Evolutionary conservation across 331 rosid genomes (phyloP), one percentile per base, ranked within the genome.

Genomic region (Erythrophleum ivorense): DNA sequence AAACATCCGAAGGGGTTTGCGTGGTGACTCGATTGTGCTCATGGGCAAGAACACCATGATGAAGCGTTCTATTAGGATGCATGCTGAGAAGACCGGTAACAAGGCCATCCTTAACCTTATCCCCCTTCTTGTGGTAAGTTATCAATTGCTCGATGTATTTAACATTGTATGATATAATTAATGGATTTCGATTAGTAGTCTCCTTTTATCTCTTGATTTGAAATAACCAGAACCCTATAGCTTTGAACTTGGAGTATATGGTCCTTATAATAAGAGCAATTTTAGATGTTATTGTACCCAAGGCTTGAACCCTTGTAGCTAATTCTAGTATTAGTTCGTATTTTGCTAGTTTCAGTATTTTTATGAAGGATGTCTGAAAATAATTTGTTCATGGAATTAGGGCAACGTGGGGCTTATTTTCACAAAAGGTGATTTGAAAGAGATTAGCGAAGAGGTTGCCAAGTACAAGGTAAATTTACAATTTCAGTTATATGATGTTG

Each of bases 11-110:
- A 78, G 87, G 79, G 91, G 94, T 48, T 91, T 94, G 2, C 89
- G 94, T 6, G 91, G 89, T 1, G 96, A 94, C 52, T 94, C 98
- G 0, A 60, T 87, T 13, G 97, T 94, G 7, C 93, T 94, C 11
- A 94, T 89, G 98, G 98, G 98, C 0, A 94, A 94, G 84, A 94
- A 94, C 83, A 89, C 96, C n/a, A 86, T 94, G 94, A 92, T 94
- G 98, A 92, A 91, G 88, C 85, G 97, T 8, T 70, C 92, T 3
- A 54, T 94, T 15, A 86, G 88, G 53, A 81, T 87, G 1, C 92
- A 89, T 57, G 50, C 97, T n/a, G 84, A 92, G 41, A 89, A 85
- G 63, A 91, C 96, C 1, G 97, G 98, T 16, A 91, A 91, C 91
- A 71, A 72, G 9, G 80, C 86, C 63, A 86, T 83, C 80, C 96